Evolutionary conservation across 2,329 filamentous ascomycete genomes (phyloP), one percentile per base, ranked within the genome.

Genomic region (Curvularia eragrostidis): DNA sequence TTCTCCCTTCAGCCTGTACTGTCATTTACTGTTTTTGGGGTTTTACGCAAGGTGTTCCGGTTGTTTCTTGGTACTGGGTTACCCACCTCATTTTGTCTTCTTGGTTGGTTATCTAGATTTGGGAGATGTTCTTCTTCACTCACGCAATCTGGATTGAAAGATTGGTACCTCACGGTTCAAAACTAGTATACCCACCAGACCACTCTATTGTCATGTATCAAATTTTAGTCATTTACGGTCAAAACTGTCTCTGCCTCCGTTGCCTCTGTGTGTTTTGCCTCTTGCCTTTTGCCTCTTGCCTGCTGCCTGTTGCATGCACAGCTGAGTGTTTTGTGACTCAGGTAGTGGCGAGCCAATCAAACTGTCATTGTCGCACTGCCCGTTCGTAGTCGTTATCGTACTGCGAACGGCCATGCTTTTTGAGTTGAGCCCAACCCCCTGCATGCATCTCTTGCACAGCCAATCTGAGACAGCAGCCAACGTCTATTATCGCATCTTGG

Each of bases 101-200:
- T 62, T 56, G 63, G 54, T 58, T 59, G 58, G 54, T 42, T 56
- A 53, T 57, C 59, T 60, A 66, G 65, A 69, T 64, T 58, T 65
- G 64, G 58, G 59, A 59, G 57, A 59, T 61, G 30, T 30, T 66
- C 53, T 30, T 66, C 53, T 64, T 61, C 57, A 58, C 12, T 32
- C 30, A 32, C 42, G 54, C 54, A 49, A 19, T 62, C 55, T 62
- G 54, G 57, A 60, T 58, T 34, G 53, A 51, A 43, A 54, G 61
- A 60, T 54, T 62, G 64, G 61, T 52, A 67, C 68, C 67, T 69
- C 69, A 54, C 63, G 69, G 69, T 70, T 70, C 67, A 69, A 70
- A 72, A 71, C 56, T 66, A 69, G 59, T 60, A 60, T 64, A 63
- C 67, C 64, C 67, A 65, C 28, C 60, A 64, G 63, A 62, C 62